Base-by-base conservation (phyloP, 768 basidiomycete genomes). In the Tulasnella sp. region DNA sequence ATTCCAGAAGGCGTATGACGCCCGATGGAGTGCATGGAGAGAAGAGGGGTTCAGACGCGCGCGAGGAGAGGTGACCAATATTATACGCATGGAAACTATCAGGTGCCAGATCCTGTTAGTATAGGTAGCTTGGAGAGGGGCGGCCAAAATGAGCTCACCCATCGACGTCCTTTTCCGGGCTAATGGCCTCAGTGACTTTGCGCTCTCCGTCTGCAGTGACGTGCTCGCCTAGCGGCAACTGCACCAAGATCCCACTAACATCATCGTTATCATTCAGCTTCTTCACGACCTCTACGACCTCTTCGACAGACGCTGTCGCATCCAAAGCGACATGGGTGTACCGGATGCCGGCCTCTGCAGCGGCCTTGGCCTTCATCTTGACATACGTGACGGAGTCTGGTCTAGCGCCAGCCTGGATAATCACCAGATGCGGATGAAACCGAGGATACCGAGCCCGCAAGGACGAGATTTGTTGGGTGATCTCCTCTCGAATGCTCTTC, bases 301-400 rank as follows among this genome's bases (percentile, higher is more conserved):
- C 80, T 43, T 86, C 81, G 60, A 87, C 82, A 46, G 78, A 73
- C n/a, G 81, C 75, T 49, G 81, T 80, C 44, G 76, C 80, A n/a
- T 84, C 77, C 17, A 92, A 70, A 53, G 64, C 61, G 68, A 98
- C 74, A 69, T 97, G 91, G 54, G 83, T 81, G 71, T 87, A 85
- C 60, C 77, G 80, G 73, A 98, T 88, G 60, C 96, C 93, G 64
- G 88, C 85, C 73, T 98, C 91, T 66, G 91, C 82, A 10, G 92
- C 88, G 10, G 96, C 96, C 71, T 93, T 97, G 44, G 81, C 77
- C 74, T 99, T 99, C 94, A 98, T 98, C 67, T 91, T 90, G 64
- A 99, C 84, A 72, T 99, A 99, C 43, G 85, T 84, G 19, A 77
- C 74, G 4, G 93, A 98, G 70, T 97, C 94, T 21, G 91, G 83